Evolutionary conservation across 2,329 filamentous ascomycete genomes (phyloP).

Genomic region (Aureobasidium sp.): DNA sequence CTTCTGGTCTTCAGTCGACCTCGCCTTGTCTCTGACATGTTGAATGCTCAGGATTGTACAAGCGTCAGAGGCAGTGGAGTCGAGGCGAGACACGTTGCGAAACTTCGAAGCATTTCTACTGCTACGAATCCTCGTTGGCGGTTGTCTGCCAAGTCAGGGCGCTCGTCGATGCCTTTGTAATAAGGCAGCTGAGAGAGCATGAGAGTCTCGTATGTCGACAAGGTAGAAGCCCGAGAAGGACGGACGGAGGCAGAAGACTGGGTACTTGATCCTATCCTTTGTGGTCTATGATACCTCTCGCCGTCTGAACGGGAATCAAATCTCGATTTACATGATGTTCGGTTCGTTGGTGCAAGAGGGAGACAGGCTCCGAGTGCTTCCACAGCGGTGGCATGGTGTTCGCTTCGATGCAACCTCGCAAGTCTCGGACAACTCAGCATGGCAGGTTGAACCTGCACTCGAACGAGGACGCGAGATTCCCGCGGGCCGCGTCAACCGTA

Average conservation of each 20-base stretch:
- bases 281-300: neutral
- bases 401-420: neutral
- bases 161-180: neutral
- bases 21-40: neutral
- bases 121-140: neutral
- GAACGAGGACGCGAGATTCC: neutral
- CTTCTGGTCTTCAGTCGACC: neutral
- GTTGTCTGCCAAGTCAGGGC: neutral
- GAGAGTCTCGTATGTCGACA: neutral
- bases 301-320: no score
- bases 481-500: slow-evolving; percentile 11
- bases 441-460: neutral
- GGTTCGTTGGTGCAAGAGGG: neutral
- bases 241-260: neutral
- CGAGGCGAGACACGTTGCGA: neutral
- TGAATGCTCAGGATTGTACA: neutral
- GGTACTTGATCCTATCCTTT: neutral
- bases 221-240: neutral
- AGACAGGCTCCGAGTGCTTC: neutral
- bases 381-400: neutral
- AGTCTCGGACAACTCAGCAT: neutral
- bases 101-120: neutral
- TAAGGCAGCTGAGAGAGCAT: neutral
- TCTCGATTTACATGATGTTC: neutral
- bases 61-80: neutral